Evolutionary conservation across 23 red algal genomes (phyloP).

Genomic region (Gracilaria caudata): DNA sequence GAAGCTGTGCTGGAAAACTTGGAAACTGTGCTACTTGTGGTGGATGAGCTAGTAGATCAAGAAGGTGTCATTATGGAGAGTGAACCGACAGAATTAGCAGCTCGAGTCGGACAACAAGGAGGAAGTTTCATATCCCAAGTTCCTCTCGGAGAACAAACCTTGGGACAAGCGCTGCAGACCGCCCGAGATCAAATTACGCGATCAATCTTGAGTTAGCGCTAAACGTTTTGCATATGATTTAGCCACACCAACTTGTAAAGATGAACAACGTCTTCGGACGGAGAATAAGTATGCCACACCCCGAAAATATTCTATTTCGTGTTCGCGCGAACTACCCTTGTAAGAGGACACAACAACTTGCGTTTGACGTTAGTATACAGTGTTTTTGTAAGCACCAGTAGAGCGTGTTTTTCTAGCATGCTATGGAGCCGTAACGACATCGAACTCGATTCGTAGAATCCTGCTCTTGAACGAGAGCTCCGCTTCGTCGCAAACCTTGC

Average conservation of each 20-base stretch:
- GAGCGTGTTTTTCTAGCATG: too few species aligned
- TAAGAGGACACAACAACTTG: too few species aligned
- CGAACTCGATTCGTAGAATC: too few species aligned
- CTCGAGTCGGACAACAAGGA: conserved; percentile 63
- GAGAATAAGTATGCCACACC: too few species aligned
- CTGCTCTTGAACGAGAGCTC: too few species aligned
- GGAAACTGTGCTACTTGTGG: conserved; percentile 73
- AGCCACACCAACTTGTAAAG: background rate
- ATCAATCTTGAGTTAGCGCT: conserved; percentile 65
- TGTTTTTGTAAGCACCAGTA: too few species aligned
- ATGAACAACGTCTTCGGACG: too few species aligned
- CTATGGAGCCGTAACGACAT: too few species aligned
- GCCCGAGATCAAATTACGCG: conserved; percentile 82
- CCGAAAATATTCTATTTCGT: background rate
- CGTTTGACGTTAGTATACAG: too few species aligned
- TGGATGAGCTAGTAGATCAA: conserved; percentile 91
- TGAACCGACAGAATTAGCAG: conserved; percentile 69
- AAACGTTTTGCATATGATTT: background rate
- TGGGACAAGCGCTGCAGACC: conserved; percentile 78
- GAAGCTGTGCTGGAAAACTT: conserved; percentile 79
- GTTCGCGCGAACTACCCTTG: too few species aligned
- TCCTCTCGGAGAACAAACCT: conserved; percentile 79
- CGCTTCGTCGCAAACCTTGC: too few species aligned
- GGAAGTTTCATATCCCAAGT: conserved; percentile 70
- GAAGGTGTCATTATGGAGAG: conserved; percentile 93